phyloP scores from a whole-genome alignment of 164 flowering plant species.

The Sedum album region DNA sequence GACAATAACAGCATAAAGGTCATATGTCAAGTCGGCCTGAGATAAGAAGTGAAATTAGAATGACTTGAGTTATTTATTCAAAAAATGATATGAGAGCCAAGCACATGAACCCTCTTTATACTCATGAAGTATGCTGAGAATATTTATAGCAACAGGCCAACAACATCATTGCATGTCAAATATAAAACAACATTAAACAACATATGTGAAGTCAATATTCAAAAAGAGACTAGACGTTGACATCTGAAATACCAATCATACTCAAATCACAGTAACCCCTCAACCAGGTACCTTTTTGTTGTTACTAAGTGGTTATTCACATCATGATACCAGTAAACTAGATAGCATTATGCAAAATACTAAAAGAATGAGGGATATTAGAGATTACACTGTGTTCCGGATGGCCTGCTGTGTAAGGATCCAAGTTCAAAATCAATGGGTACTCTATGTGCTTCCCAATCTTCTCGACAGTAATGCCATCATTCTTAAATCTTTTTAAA shows the following conservation, averaged over 20 bases:
- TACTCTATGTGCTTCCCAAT: constrained; percentile 52
- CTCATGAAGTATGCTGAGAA: too few relatives aligned
- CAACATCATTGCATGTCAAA: too few relatives aligned
- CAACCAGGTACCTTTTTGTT: background rate
- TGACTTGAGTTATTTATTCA: background rate
- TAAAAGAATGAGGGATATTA: constrained; percentile 1
- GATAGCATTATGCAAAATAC: background rate
- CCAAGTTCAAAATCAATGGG: constrained; percentile 72
- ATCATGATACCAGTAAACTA: background rate
- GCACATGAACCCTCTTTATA: too few relatives aligned
- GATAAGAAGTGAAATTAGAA: background rate
- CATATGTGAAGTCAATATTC: background rate
- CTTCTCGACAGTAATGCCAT: constrained; percentile 61
- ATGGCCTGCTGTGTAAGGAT: constrained; percentile 34
- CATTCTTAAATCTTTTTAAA: constrained; percentile 79
- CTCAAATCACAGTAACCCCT: background rate
- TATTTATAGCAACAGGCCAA: too few relatives aligned
- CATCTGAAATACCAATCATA: too few relatives aligned
- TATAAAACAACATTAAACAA: too few relatives aligned
- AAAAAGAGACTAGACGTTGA: too few relatives aligned
- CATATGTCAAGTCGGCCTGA: constrained; percentile 52
- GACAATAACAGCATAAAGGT: constrained; percentile 76
- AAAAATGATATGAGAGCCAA: background rate
- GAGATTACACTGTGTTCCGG: constrained; percentile 33
- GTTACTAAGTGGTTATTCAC: background rate